Conservation (phyloP, 2,329 filamentous ascomycete species). For the Botryotinia calthae region DNA sequence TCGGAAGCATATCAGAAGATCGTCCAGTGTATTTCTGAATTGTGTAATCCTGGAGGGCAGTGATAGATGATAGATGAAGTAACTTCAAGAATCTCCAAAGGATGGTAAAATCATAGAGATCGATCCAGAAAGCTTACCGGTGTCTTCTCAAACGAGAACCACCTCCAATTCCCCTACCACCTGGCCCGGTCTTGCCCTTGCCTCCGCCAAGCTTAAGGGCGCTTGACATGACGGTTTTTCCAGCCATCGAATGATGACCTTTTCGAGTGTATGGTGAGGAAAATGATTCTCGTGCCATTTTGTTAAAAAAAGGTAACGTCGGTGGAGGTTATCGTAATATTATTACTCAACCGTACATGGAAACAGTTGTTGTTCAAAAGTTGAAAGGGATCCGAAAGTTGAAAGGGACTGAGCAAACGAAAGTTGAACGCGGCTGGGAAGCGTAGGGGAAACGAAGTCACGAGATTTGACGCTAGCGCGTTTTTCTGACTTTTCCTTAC, state of each 20-base stretch:
- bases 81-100: not conserved
- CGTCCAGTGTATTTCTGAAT: not conserved
- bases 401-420: not conserved
- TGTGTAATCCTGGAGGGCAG: not conserved
- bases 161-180: slow-evolving; percentile 21
- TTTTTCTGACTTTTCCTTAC: not conserved
- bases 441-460: not conserved
- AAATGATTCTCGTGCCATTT: not conserved
- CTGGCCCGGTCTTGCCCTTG: slow-evolving; percentile 21
- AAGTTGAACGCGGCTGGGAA: slow-evolving; percentile 2
- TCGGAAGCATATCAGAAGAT: slow-evolving; percentile 4
- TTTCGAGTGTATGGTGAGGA: not conserved
- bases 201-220: slow-evolving; percentile 16
- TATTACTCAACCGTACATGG: not conserved
- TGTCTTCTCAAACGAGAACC: slow-evolving; percentile 21
- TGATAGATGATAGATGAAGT: not conserved
- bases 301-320: not conserved
- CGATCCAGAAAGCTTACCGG: slow-evolving; percentile 5
- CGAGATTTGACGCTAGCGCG: not conserved
- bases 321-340: not conserved
- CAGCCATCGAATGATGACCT: not conserved
- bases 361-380: not conserved
- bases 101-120: not conserved
- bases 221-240: not conserved
- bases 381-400: not conserved